These are phyloP conservation scores for Pachysolen tannophilus DNA, from an alignment of 805 yeast species.

Conservation along the genomic window DNA sequence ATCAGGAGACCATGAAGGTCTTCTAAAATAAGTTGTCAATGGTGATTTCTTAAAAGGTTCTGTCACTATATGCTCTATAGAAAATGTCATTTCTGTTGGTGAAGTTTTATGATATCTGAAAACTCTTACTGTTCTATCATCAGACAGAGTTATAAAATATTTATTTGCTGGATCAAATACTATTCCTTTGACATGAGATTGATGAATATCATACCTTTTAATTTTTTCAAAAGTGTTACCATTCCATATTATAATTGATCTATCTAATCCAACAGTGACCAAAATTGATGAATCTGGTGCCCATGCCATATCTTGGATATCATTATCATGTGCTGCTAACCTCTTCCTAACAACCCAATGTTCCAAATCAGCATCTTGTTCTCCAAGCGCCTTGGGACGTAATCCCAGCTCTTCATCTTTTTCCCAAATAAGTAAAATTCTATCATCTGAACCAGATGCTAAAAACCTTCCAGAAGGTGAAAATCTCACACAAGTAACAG, in stretches of 20 bases:
- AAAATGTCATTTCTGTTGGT: slow-evolving; percentile 65
- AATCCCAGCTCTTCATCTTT: slow-evolving; percentile 65
- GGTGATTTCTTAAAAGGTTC: slow-evolving; percentile 89
- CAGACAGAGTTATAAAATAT: slow-evolving; percentile 94
- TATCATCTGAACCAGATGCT: slow-evolving; percentile 94
- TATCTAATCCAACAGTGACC: slow-evolving; percentile 91
- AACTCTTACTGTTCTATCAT: slow-evolving; percentile 84
- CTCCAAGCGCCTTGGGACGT: slow-evolving; percentile 55
- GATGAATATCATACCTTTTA: slow-evolving; percentile 86
- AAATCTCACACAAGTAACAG: slow-evolving; percentile 88
- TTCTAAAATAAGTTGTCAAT: slow-evolving; percentile 79
- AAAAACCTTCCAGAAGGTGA: slow-evolving; percentile 87
- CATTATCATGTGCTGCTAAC: slow-evolving; percentile 94
- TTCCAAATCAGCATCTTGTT: slow-evolving; percentile 64
- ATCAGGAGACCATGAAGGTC: slow-evolving; percentile 88
- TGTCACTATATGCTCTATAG: slow-evolving; percentile 73
- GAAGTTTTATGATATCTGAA: slow-evolving; percentile 76
- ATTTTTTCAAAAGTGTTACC: slow-evolving; percentile 87
- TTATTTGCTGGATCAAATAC: slow-evolving; percentile 98
- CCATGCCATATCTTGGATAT: slow-evolving; percentile 97
- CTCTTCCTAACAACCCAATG: slow-evolving; percentile 94
- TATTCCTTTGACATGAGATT: slow-evolving; percentile 92
- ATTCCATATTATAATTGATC: slow-evolving; percentile 90
- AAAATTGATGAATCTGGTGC: slow-evolving; percentile 87
- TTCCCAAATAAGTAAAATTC: slow-evolving; percentile 88